A percentile compares a stretch with the other conserved stretches of the same genome.
phyloP scores from a whole-genome alignment of 495 filamentous ascomycete species.

The Margaritispora aquatica region DNA sequence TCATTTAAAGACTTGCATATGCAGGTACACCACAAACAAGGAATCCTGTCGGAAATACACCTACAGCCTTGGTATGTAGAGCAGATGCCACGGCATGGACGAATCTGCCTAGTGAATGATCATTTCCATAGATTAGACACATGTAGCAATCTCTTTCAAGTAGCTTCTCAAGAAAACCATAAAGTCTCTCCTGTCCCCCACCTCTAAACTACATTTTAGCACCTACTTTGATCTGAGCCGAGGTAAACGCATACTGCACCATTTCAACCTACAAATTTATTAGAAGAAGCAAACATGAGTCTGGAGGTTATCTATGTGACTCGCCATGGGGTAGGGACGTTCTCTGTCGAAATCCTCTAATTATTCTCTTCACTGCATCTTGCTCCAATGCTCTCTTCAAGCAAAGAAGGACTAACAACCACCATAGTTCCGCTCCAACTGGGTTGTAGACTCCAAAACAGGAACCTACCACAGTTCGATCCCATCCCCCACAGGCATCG shows the following conservation, averaged over 20 bases:
- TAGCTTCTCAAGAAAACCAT: neutral
- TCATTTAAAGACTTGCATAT: neutral
- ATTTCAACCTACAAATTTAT: neutral
- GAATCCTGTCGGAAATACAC: too few relatives aligned
- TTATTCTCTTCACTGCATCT: neutral
- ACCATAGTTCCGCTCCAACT: conserved; percentile 70
- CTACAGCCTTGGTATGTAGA: neutral
- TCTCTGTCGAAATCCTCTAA: too few relatives aligned
- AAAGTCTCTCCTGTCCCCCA: neutral
- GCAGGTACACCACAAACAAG: too few relatives aligned
- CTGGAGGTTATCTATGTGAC: conserved; percentile 80
- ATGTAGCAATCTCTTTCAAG: too few relatives aligned
- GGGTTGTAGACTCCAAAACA: conserved; percentile 64
- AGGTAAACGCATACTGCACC: neutral
- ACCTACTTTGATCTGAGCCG: neutral
- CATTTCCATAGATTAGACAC: neutral
- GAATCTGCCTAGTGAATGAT: neutral
- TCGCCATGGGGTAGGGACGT: conserved; percentile 68
- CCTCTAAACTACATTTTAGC: neutral
- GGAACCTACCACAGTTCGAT: conserved; percentile 66
- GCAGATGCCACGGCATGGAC: neutral
- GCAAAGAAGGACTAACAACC: neutral
- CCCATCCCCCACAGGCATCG: conserved; percentile 74
- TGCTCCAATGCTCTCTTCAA: neutral
- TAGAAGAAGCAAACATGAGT: conserved; percentile 16